Percentiles rank a stretch among this genome's conserved stretches.
Conservation (phyloP, 1,139 yeast species). For the Saccharomycopsis crataegensis region DNA sequence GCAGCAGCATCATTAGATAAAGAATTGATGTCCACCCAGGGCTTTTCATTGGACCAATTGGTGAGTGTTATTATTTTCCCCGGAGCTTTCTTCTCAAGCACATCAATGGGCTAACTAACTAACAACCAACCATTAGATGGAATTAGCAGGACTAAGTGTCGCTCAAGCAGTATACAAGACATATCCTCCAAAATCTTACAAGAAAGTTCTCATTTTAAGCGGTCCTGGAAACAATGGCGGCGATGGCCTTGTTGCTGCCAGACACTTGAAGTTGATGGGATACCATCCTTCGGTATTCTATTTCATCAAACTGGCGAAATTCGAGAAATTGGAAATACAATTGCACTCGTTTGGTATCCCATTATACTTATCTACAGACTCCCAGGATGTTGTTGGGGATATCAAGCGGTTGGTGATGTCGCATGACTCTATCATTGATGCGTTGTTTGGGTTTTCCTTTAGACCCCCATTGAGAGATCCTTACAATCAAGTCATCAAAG, state of each 20-base stretch:
- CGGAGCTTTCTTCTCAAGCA: neutral
- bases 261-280: constrained; percentile 79
- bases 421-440: constrained; percentile 55
- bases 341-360: constrained; percentile 45
- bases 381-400: constrained; percentile 2
- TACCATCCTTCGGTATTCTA: constrained; percentile 65
- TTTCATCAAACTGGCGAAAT: constrained; percentile 51
- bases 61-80: too few species aligned
- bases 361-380: constrained; percentile 8
- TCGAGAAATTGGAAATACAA: constrained; percentile 46
- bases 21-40: constrained; percentile 79
- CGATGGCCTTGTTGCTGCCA: constrained; percentile 92
- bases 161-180: constrained; percentile 75
- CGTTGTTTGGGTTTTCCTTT: constrained; percentile 90
- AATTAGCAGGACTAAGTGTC: constrained; percentile 88
- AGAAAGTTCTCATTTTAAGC: constrained; percentile 57
- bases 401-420: constrained; percentile 21
- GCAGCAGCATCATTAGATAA: constrained; percentile 75
- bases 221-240: constrained; percentile 97
- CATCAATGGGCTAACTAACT: neutral
- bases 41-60: constrained; percentile 84
- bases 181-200: constrained; percentile 45
- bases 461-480: constrained; percentile 83
- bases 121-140: constrained; percentile 45
- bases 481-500: constrained; percentile 50